Evolutionary conservation across 345 rosid species (phyloP).

Genomic region (Firmiana major): DNA sequence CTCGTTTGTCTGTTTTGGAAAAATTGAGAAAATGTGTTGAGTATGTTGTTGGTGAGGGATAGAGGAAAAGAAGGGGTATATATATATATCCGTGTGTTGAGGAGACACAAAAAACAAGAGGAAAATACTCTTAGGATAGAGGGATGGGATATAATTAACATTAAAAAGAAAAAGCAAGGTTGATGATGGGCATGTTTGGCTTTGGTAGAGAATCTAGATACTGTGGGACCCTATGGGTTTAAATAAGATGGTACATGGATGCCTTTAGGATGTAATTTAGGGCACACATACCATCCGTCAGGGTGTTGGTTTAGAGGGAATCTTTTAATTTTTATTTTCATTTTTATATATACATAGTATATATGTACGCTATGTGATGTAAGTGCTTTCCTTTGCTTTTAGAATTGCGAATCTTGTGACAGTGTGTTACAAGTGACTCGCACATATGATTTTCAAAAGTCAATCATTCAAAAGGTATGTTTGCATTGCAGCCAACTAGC

Average conservation of each 20-base stretch:
- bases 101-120: constrained; percentile 20
- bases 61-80: constrained; percentile 27
- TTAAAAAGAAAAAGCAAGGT: not conserved
- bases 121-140: constrained; percentile 15
- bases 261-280: constrained; percentile 30
- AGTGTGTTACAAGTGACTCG: not conserved
- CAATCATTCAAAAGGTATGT: constrained; percentile 5
- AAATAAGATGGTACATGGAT: constrained; percentile 32
- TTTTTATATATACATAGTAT: too few species aligned
- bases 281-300: constrained; percentile 35
- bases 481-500: not conserved
- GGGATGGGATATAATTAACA: constrained; percentile 8
- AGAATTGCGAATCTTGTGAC: constrained; percentile 22
- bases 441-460: constrained; percentile 15
- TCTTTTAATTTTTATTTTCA: not conserved
- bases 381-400: not conserved
- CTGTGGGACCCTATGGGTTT: constrained; percentile 38
- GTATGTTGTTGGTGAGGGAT: constrained; percentile 19
- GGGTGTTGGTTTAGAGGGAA: not conserved
- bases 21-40: not conserved
- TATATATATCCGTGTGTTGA: constrained; percentile 23
- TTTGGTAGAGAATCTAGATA: constrained; percentile 40
- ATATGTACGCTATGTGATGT: not conserved
- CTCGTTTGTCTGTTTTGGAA: not conserved
- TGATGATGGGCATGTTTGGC: constrained; percentile 22